These are phyloP conservation scores for Beauveria rudraprayagi DNA, from an alignment of 2,329 filamentous ascomycete species.

Conservation along the genomic window DNA sequence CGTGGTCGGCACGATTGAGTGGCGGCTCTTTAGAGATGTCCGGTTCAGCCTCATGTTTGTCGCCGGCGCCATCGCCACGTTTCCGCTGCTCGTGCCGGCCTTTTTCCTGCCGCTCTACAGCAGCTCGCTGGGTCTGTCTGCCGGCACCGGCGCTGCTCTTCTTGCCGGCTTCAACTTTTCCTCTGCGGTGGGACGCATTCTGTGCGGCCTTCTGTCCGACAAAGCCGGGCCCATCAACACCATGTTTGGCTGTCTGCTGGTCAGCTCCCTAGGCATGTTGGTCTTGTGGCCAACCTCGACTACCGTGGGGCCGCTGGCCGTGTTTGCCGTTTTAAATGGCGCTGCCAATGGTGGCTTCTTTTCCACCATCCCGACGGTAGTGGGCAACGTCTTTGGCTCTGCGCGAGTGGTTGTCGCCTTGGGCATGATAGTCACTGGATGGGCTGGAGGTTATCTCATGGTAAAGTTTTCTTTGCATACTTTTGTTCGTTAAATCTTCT, in stretches of 20 bases:
- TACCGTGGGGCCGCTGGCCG: constrained; percentile 40
- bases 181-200: constrained; percentile 46
- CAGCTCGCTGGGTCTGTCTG: constrained; percentile 40
- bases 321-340: constrained; percentile 51
- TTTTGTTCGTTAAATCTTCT: background rate
- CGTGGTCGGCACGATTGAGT: constrained; percentile 34
- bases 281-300: constrained; percentile 49
- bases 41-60: constrained; percentile 43
- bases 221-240: constrained; percentile 44
- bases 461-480: constrained; percentile 27
- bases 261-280: constrained; percentile 48
- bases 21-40: constrained; percentile 41
- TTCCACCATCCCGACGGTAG: constrained; percentile 51
- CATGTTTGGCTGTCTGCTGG: constrained; percentile 36
- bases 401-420: constrained; percentile 47
- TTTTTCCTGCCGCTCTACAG: constrained; percentile 51
- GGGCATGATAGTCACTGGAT: constrained; percentile 54
- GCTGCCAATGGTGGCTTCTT: constrained; percentile 53
- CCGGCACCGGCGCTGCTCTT: constrained; percentile 42
- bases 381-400: constrained; percentile 50
- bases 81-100: constrained; percentile 49
- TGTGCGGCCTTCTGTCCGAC: constrained; percentile 44
- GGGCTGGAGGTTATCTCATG: constrained; percentile 53
- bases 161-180: constrained; percentile 52
- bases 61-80: constrained; percentile 44